Evolutionary conservation across 148 eudicot genomes (phyloP), one percentile per base, ranked within the genome.

Genomic region (Linanthus parryae): DNA sequence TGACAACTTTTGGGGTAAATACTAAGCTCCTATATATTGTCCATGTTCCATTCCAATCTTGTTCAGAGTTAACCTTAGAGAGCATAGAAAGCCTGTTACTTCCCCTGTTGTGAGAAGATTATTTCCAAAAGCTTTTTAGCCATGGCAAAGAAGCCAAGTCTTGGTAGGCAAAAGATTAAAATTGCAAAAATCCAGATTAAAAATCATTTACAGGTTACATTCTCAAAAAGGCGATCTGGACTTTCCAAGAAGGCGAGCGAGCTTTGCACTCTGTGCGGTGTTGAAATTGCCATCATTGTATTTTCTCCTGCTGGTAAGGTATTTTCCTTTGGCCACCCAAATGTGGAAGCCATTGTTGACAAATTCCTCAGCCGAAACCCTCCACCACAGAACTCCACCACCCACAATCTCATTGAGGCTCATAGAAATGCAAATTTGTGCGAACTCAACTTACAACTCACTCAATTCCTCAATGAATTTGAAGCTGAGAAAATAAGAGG

Each of bases 311-410:
- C 39, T 30, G 55, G 55, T 31, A 51, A 51, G 34, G 12, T 51
- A 51, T 51, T 51, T 31, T 51, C 55, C 20, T 51, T 51, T 51
- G 55, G 55, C 23, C 55, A 51, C 19, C 55, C 55, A 19, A 51
- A 33, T 7, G 34, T 51, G 34, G 40, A 51, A 2, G 18, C 20
- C 29, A 33, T 51, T 2, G 0, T 33, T 3, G 21, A 51, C n/a
- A n/a, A n/a, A n/a, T n/a, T n/a, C n/a, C n/a, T n/a, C n/a, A n/a
- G n/a, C n/a, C n/a, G n/a, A n/a, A n/a, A n/a, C n/a, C n/a, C n/a
- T n/a, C n/a, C n/a, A n/a, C n/a, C n/a, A n/a, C n/a, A n/a, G n/a
- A n/a, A n/a, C n/a, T n/a, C n/a, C n/a, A n/a, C n/a, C n/a, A n/a
- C n/a, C n/a, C n/a, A n/a, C n/a, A n/a, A n/a, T n/a, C n/a, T n/a